Percentiles rank a stretch among this genome's conserved stretches.
These are phyloP conservation scores for Psidium friedrichsthalianum DNA, from an alignment of 345 rosid species.

Conservation along the genomic window DNA sequence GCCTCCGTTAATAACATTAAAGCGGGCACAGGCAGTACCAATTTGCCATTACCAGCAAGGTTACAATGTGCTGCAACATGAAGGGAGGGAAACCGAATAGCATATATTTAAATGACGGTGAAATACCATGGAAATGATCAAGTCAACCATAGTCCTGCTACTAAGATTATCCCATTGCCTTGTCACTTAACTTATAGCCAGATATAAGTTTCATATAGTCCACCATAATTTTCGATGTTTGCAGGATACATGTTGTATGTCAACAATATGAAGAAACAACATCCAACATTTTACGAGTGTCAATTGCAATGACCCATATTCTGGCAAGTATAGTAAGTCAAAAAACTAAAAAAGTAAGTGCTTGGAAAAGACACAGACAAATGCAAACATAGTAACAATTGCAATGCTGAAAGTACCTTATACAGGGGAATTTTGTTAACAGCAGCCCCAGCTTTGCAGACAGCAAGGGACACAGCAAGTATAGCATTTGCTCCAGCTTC, in stretches of 20 bases:
- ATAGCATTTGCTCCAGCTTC: slow-evolving; percentile 95
- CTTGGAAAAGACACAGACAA: not conserved
- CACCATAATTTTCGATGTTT: not conserved
- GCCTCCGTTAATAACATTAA: slow-evolving; percentile 98
- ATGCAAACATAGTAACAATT: not conserved
- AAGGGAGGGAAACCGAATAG: not conserved
- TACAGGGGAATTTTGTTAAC: slow-evolving; percentile 65
- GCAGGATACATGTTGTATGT: not conserved
- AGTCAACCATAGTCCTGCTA: not conserved
- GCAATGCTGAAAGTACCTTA: slow-evolving; percentile 30
- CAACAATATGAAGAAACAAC: not conserved
- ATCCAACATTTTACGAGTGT: not conserved
- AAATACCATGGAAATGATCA: not conserved
- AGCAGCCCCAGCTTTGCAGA: slow-evolving; percentile 84
- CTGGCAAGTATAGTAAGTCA: not conserved
- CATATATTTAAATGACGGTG: not conserved
- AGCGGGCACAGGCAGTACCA: slow-evolving; percentile 95
- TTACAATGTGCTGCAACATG: slow-evolving; percentile 72
- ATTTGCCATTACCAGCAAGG: slow-evolving; percentile 79
- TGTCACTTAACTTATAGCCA: not conserved
- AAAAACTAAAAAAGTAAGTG: not conserved
- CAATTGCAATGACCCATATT: not conserved
- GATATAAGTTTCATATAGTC: not conserved
- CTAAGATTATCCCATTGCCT: not conserved
- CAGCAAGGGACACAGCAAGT: slow-evolving; percentile 86